phyloP scores from a whole-genome alignment of 305 asterid species.

The Rubia peregrina region DNA sequence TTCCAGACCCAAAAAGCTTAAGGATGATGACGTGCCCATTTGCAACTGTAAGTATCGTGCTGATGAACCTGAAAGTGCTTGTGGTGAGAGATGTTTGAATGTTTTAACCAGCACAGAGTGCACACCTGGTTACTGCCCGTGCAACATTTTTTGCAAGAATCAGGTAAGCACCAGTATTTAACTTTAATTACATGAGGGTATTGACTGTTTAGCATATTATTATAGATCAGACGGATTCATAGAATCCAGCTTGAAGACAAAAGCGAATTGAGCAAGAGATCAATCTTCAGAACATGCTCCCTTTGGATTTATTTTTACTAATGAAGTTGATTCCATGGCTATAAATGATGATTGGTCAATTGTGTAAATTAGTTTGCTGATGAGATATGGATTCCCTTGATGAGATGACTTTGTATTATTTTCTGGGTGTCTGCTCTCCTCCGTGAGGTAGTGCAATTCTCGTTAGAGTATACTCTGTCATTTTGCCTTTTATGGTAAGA shows the following conservation, averaged over 20 bases:
- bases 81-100: slow-evolving; percentile 89
- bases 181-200: not conserved
- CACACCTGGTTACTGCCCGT: slow-evolving; percentile 76
- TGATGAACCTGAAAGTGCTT: slow-evolving; percentile 67
- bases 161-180: slow-evolving; percentile 36
- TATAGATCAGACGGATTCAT: not conserved
- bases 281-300: not conserved
- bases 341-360: not conserved
- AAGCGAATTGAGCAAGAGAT: not conserved
- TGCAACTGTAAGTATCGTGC: slow-evolving; percentile 70
- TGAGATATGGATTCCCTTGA: not conserved
- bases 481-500: not conserved
- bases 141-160: slow-evolving; percentile 63
- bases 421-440: not conserved
- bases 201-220: not conserved
- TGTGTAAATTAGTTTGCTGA: not conserved
- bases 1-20: slow-evolving; percentile 52
- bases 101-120: slow-evolving; percentile 87
- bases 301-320: not conserved
- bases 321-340: not conserved
- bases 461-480: not conserved
- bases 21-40: slow-evolving; percentile 75
- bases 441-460: not conserved
- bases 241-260: not conserved
- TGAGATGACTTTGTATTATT: not conserved